phyloP scores from a whole-genome alignment of 257 asterid species.

The Catharanthus roseus region DNA sequence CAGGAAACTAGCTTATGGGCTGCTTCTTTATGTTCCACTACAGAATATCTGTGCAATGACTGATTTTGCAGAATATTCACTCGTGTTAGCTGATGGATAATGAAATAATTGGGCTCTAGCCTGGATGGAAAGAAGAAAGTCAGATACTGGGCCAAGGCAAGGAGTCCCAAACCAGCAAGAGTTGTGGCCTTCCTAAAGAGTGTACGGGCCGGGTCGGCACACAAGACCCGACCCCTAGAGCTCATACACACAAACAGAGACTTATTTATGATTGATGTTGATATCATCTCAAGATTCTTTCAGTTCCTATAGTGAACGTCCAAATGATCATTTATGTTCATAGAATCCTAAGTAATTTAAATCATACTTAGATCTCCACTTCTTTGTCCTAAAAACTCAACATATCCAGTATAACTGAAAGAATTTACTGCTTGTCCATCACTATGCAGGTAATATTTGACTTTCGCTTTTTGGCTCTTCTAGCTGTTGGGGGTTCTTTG shows the following conservation, averaged over 20 bases:
- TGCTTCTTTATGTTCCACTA: neutral
- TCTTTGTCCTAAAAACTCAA: neutral
- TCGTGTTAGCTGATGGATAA: no score
- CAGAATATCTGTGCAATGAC: neutral
- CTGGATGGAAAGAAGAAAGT: no score
- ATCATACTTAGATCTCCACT: neutral
- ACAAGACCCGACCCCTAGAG: no score
- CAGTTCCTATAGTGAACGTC: neutral
- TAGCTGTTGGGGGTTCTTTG: slow-evolving; percentile 77
- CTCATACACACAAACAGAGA: no score
- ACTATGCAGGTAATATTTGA: slow-evolving; percentile 63
- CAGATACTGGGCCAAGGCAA: no score
- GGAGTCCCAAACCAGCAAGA: no score
- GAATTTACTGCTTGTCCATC: slow-evolving; percentile 5
- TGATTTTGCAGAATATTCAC: neutral
- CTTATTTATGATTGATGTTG: no score
- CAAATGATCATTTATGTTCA: neutral
- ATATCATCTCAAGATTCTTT: no score
- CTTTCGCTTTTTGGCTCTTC: slow-evolving; percentile 82
- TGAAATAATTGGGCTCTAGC: no score
- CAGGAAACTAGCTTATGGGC: neutral
- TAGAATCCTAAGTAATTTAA: neutral
- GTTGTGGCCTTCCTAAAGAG: no score
- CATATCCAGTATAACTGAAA: neutral
- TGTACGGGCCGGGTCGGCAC: no score